A percentile compares a stretch with the other conserved stretches of the same genome.
Evolutionary conservation across 83 land plant genomes (phyloP).

Genomic region (Diphasiastrum complanatum): DNA sequence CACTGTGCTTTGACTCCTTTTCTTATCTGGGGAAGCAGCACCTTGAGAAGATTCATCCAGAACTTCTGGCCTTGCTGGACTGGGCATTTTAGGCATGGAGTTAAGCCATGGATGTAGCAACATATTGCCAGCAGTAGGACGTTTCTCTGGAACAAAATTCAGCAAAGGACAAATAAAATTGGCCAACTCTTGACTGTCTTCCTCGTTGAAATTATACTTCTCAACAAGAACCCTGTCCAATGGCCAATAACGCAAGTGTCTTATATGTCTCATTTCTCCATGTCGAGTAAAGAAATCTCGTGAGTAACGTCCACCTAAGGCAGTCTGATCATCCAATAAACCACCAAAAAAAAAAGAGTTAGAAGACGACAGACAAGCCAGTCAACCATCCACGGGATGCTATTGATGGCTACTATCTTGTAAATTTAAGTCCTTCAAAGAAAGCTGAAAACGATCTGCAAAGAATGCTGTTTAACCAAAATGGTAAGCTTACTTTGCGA

Average conservation of each 20-base stretch:
- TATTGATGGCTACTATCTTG: no score
- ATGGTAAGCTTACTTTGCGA: constrained; percentile 22
- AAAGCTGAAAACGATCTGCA: no score
- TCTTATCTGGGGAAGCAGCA: constrained; percentile 2
- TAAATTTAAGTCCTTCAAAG: no score
- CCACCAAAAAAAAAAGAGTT: neutral
- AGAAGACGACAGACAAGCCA: neutral
- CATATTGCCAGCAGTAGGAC: constrained; percentile 38
- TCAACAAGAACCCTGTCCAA: constrained; percentile 36
- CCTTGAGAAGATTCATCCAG: neutral
- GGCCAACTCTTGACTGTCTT: constrained; percentile 30
- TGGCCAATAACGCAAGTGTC: constrained; percentile 39
- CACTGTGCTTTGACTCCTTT: constrained; percentile 21
- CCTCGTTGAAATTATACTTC: constrained; percentile 27
- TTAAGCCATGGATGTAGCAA: constrained; percentile 36
- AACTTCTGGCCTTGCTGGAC: neutral
- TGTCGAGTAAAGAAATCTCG: constrained; percentile 36
- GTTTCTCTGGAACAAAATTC: constrained; percentile 40
- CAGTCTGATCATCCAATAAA: constrained; percentile 19
- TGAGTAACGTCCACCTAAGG: constrained; percentile 33
- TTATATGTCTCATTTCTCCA: constrained; percentile 38
- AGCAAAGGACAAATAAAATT: constrained; percentile 32
- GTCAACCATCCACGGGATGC: no score
- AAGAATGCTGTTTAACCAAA: no score
- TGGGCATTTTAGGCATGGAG: neutral